These are phyloP conservation scores for Ceratorhiza oryzae-sativae DNA, from an alignment of 1,284 basidiomycete genomes.

Conservation along the genomic window DNA sequence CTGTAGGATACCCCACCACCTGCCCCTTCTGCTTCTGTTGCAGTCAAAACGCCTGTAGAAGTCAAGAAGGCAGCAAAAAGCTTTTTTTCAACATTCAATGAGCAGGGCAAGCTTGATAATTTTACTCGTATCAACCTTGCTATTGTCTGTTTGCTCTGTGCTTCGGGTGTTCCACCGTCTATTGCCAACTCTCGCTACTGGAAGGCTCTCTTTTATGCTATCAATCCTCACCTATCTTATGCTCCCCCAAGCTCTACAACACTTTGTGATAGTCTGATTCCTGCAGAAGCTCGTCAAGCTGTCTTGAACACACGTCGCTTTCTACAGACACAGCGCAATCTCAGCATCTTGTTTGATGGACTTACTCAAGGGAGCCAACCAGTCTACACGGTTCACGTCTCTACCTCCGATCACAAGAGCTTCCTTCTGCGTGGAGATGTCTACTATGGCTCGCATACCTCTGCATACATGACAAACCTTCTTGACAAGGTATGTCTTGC, in stretches of 20 bases:
- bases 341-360: constrained; percentile 4
- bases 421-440: background rate
- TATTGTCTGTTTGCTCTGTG: background rate
- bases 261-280: constrained; percentile 3
- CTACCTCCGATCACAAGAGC: background rate
- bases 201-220: background rate
- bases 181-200: background rate
- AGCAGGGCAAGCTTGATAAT: background rate
- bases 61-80: background rate
- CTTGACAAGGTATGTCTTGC: background rate
- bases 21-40: background rate
- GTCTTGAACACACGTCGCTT: background rate
- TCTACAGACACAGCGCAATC: background rate
- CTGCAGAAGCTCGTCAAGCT: background rate
- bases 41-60: background rate
- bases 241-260: background rate
- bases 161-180: background rate
- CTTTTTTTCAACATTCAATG: background rate
- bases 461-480: background rate
- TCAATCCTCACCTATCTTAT: background rate
- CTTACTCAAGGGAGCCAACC: background rate
- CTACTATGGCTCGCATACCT: background rate
- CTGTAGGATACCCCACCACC: background rate
- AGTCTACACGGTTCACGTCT: background rate
- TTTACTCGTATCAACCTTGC: background rate